Base-by-base conservation (phyloP, 805 yeast species). In the Yamadazyma laniorum region DNA sequence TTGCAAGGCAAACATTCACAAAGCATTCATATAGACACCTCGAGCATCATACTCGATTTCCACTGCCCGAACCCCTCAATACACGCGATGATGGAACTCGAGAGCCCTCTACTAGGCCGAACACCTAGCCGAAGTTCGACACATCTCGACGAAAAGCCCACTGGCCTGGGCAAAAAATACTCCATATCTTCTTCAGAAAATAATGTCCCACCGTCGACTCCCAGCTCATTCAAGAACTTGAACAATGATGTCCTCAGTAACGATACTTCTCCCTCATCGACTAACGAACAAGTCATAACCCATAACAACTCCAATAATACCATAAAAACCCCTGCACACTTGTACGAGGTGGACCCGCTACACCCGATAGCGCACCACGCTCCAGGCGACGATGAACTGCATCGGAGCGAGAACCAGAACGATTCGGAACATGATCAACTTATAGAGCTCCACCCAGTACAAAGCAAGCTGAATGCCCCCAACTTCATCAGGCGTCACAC, bases 191-290 rank as follows among this genome's bases (percentile, higher is more conserved):
- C 43, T 7, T 41, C 45, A 17, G 44, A 40, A 7, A 35, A 35
- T 16, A 37, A 37, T 26, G 6, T 30, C 14, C 29, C 35, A 8
- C 45, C 42, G 4, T 46, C 50, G 6, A 35, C 45, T 17, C 50
- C 46, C 12, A 40, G 42, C 17, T 46, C 50, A 2, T 35, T 43
- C 13, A 45, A 40, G 26, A 30, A 45, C 36, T 21, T 32, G 4
- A 25, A 37, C 18, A 8, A 12, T 3, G 44, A 45, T 19, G 22
- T 17, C 8, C 16, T 40, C 12, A 43, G 47, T 23, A 46, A 43
- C 35, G 50, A 41, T 6, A 46, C 50, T 7, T 37, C 44, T 16
- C 50, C 50, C 4, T 39, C 46, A 2, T 46, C 50, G 12, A 35
- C 47, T 15, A 36, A 40, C 19, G 23, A 21, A 6, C 23, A 21